Percentiles rank a stretch among this genome's conserved stretches.
Conservation (phyloP, 148 eudicot species). For the Arbutus unedo region DNA sequence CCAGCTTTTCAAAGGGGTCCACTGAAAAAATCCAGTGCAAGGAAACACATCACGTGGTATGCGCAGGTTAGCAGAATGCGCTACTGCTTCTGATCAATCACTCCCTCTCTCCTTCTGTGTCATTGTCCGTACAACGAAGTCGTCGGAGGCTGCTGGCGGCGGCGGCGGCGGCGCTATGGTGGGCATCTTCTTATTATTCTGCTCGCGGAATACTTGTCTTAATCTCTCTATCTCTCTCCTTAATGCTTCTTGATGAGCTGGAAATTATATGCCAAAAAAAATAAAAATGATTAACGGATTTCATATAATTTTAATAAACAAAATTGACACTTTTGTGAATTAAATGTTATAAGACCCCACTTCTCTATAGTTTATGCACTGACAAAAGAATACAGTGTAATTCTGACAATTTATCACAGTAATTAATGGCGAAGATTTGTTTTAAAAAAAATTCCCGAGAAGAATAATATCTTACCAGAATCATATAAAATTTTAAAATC, state of each 20-base stretch:
- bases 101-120: neutral
- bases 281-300: neutral
- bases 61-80: slow-evolving; percentile 31
- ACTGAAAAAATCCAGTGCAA: neutral
- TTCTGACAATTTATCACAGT: too few relatives aligned
- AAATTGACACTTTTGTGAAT: neutral
- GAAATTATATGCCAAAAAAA: neutral
- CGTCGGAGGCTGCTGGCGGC: slow-evolving; percentile 19
- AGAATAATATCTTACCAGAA: too few relatives aligned
- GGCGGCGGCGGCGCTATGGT: slow-evolving; percentile 13
- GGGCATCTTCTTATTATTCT: slow-evolving; percentile 44
- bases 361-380: neutral
- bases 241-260: slow-evolving; percentile 94
- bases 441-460: too few relatives aligned
- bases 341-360: too few relatives aligned
- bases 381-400: too few relatives aligned
- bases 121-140: slow-evolving; percentile 40
- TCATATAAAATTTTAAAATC: too few relatives aligned
- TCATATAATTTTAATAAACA: neutral
- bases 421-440: too few relatives aligned
- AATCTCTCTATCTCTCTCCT: slow-evolving; percentile 86
- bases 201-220: slow-evolving; percentile 65
- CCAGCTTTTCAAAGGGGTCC: slow-evolving; percentile 14
- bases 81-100: slow-evolving; percentile 13
- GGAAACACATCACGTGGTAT: slow-evolving; percentile 49